These are phyloP conservation scores for Penicillium brasilianum DNA, from an alignment of 2,329 filamentous ascomycete species.

Conservation along the genomic window DNA sequence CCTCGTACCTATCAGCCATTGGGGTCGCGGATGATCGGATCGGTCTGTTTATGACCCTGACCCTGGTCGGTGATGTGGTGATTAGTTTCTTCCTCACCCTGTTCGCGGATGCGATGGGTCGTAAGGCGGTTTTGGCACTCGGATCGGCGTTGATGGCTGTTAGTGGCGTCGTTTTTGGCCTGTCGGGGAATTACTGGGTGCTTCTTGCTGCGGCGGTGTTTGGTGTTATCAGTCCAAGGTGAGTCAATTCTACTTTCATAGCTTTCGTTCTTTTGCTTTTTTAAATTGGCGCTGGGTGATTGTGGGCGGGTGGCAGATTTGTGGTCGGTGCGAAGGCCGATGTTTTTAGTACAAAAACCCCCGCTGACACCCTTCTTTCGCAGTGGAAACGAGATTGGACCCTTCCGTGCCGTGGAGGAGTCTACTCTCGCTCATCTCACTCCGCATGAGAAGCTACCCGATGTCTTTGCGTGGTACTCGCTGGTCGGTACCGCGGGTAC, in stretches of 20 bases:
- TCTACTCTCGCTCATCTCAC: conserved; percentile 67
- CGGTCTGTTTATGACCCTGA: conserved; percentile 69
- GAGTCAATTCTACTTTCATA: conserved; percentile 1
- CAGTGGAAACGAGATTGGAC: conserved; percentile 68
- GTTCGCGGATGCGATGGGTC: conserved; percentile 63
- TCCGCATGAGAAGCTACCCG: conserved; percentile 57
- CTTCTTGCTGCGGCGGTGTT: conserved; percentile 63
- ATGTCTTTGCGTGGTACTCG: conserved; percentile 70
- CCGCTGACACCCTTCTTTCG: not conserved
- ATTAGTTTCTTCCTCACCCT: conserved; percentile 63
- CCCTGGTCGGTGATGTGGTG: conserved; percentile 64
- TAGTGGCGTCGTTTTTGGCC: conserved; percentile 60
- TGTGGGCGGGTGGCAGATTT: too few species aligned
- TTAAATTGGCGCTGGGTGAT: too few species aligned
- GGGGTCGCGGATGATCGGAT: conserved; percentile 63
- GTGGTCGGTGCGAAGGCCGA: not conserved
- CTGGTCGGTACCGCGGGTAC: conserved; percentile 62
- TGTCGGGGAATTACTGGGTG: conserved; percentile 64
- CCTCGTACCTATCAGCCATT: conserved; percentile 64
- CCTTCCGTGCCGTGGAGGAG: conserved; percentile 71
- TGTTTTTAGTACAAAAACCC: not conserved
- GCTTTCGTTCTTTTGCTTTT: not conserved
- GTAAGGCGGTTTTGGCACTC: conserved; percentile 58
- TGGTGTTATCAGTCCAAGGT: conserved; percentile 65
- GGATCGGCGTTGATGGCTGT: conserved; percentile 63